A percentile compares a stretch with the other conserved stretches of the same genome.
These are phyloP conservation scores for Iodosphaeria phyllophila DNA, from an alignment of 2,329 filamentous ascomycete genomes.

Conservation along the genomic window DNA sequence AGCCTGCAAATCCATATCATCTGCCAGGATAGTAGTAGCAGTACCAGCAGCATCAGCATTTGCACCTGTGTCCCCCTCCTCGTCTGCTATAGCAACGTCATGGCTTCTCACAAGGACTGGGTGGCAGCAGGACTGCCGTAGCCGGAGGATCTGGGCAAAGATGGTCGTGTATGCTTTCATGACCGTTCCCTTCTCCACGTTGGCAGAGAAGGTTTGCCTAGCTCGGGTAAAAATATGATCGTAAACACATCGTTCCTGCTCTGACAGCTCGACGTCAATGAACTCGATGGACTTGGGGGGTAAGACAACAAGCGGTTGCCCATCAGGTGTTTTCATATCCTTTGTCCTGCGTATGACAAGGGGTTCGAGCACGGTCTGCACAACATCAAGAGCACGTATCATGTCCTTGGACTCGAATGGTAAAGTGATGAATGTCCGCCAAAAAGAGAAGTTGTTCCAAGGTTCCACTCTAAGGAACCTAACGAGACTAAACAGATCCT, in stretches of 20 bases:
- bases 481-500: slow-evolving; percentile 86
- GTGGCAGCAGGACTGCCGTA: slow-evolving; percentile 89
- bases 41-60: slow-evolving; percentile 66
- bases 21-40: slow-evolving; percentile 60
- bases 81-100: slow-evolving; percentile 67
- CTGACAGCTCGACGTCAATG: slow-evolving; percentile 69
- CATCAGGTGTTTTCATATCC: slow-evolving; percentile 90
- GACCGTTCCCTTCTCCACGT: slow-evolving; percentile 78
- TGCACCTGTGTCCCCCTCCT: slow-evolving; percentile 63
- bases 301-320: slow-evolving; percentile 55
- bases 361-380: slow-evolving; percentile 90
- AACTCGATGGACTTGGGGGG: slow-evolving; percentile 71
- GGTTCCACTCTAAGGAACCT: slow-evolving; percentile 87
- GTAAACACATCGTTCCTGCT: slow-evolving; percentile 77
- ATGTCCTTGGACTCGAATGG: slow-evolving; percentile 95
- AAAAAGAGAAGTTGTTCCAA: slow-evolving; percentile 98
- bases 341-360: slow-evolving; percentile 91
- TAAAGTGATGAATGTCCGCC: slow-evolving; percentile 96
- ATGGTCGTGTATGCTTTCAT: slow-evolving; percentile 95
- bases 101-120: slow-evolving; percentile 77
- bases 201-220: slow-evolving; percentile 68
- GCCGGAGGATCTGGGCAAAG: slow-evolving; percentile 84
- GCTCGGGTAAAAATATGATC: slow-evolving; percentile 74
- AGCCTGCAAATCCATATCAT: slow-evolving; percentile 88
- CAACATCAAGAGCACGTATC: slow-evolving; percentile 81